phyloP scores from a whole-genome alignment of 2,329 filamentous ascomycete species.

The Scopulariopsis brevicaulis region DNA sequence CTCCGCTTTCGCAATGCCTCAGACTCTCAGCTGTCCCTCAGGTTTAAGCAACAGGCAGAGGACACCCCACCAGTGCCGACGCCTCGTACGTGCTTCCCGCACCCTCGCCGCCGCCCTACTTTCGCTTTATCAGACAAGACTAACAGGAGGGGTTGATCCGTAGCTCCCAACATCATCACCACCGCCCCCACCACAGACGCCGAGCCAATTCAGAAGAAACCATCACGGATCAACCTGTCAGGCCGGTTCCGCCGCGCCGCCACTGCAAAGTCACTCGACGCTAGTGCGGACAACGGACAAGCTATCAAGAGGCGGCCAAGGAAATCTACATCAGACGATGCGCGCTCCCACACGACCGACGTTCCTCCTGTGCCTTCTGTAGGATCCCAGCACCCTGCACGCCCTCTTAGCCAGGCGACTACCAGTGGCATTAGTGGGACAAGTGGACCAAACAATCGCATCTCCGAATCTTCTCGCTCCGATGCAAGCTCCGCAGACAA shows the following conservation, averaged over 20 bases:
- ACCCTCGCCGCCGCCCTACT: neutral
- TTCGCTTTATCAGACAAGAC: neutral
- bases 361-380: neutral
- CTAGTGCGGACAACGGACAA: neutral
- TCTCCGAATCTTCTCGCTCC: slow-evolving; percentile 72
- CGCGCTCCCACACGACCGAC: neutral
- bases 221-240: slow-evolving; percentile 41
- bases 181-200: slow-evolving; percentile 72
- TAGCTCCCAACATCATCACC: slow-evolving; percentile 71
- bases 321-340: slow-evolving; percentile 1
- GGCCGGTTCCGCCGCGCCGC: slow-evolving; percentile 37
- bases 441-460: neutral
- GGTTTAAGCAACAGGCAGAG: slow-evolving; percentile 57
- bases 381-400: neutral
- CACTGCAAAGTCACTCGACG: slow-evolving; percentile 13
- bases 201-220: slow-evolving; percentile 39
- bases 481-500: slow-evolving; percentile 71
- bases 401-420: neutral
- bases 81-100: slow-evolving; percentile 29
- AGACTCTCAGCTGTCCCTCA: slow-evolving; percentile 73
- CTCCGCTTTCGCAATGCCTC: slow-evolving; percentile 86
- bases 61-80: slow-evolving; percentile 45
- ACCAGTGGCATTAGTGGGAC: neutral
- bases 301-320: neutral
- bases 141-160: neutral